Evolutionary conservation across 2,329 filamentous ascomycete species (phyloP), one percentile per base, ranked within the genome.

Genomic region (Microsporum audouinii): DNA sequence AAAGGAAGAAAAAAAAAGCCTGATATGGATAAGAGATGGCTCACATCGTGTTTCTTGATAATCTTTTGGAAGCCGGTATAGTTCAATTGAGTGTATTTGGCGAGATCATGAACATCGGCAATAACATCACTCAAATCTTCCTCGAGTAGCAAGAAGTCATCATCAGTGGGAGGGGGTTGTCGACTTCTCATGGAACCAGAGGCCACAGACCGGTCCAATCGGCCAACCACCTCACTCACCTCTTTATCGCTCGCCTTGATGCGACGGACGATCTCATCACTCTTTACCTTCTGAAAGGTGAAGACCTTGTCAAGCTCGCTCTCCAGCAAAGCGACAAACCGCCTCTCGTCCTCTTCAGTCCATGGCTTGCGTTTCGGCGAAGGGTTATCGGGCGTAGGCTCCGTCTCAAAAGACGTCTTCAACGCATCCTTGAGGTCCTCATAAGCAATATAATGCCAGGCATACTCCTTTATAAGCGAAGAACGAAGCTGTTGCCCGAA

Each of bases 1-100:
- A 58, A n/a, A 34, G 47, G 47, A 38, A 58, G 36, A 61, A 55
- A 45, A 10, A 58, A 39, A 61, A 55, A 45, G 45, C 39, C 34
- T 29, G 31, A n/a, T 6, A 23, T 23, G 12, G 33, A 17, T 39
- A 10, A 57, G 3, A 14, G 17, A 45, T 23, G 6, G 78, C 88
- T 68, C 75, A 92, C 89, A 77, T 96, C 94, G 75, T 99, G 94
- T 81, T 99, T 99, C 82, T 99, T 99, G 76, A 99, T 96, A 65
- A 99, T 99, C 81, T 99, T 99, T 79, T 96, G 95, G 73, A 99
- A 99, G 3, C 94, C 94, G 0, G 92, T 97, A 72, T 99, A 99
- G 77, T 99, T 99, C 71, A 99, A 79, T 78, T 96, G 92, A 5
- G 95, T 95, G 73, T 96, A 99, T 77, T 97, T 97, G 74, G 94